Conservation (phyloP, 352 stramenopile genomes). For the Blastocystis hominis region DNA sequence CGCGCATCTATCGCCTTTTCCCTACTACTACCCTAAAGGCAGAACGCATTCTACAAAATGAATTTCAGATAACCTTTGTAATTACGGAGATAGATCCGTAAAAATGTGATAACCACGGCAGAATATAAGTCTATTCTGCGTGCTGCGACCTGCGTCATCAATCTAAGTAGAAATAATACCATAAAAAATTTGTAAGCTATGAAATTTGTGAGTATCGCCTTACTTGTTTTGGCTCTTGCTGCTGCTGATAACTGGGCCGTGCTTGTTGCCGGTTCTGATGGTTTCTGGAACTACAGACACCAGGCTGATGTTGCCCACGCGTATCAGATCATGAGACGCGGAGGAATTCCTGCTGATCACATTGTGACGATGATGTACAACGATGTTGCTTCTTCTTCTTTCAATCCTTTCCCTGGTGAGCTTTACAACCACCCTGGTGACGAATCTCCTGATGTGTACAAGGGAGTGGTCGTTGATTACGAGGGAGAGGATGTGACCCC, state of each 20-base stretch:
- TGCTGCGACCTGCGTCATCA: too few relatives aligned
- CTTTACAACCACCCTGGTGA: constrained; percentile 74
- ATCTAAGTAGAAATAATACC: too few relatives aligned
- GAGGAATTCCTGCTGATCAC: constrained; percentile 75
- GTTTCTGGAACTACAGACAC: constrained; percentile 81
- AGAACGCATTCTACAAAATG: too few relatives aligned
- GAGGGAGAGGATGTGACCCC: constrained; percentile 67
- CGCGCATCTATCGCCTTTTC: too few relatives aligned
- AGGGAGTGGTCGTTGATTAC: constrained; percentile 63
- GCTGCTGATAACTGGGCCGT: constrained; percentile 73
- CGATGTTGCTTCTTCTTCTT: constrained; percentile 71
- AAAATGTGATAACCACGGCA: too few relatives aligned
- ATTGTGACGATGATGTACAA: constrained; percentile 84
- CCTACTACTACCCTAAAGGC: too few relatives aligned
- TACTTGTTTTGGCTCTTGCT: constrained; percentile 59
- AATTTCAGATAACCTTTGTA: too few relatives aligned
- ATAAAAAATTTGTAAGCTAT: constrained; percentile 36
- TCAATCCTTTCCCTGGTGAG: constrained; percentile 76
- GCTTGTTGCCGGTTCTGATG: constrained; percentile 75
- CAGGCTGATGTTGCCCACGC: constrained; percentile 73
- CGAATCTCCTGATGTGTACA: constrained; percentile 73
- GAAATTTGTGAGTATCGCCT: neutral
- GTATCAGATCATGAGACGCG: constrained; percentile 76
- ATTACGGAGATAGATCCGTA: too few relatives aligned
- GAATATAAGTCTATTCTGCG: too few relatives aligned